Percentiles rank a stretch among this genome's conserved stretches.
phyloP scores from a whole-genome alignment of 2,329 filamentous ascomycete species.

The Parastagonospora nodorum region DNA sequence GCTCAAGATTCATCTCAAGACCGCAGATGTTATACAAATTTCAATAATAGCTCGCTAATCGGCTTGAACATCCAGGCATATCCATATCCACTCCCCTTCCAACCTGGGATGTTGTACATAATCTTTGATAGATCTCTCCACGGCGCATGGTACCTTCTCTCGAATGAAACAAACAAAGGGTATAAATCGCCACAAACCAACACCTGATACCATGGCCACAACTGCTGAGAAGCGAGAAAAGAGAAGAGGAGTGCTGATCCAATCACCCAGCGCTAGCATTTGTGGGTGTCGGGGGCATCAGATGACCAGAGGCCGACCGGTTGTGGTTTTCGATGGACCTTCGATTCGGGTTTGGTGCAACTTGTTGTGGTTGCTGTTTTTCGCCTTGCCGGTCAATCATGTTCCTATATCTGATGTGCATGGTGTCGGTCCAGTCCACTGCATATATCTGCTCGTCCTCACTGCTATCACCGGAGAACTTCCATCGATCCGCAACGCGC shows the following conservation, averaged over 20 bases:
- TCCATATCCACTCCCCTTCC: background rate
- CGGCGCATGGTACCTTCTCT: slow-evolving; percentile 12
- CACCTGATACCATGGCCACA: slow-evolving; percentile 24
- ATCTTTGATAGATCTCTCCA: slow-evolving; percentile 23
- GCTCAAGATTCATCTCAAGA: slow-evolving; percentile 1
- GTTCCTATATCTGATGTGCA: slow-evolving; percentile 63
- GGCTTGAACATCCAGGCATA: slow-evolving; percentile 17
- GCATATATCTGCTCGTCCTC: slow-evolving; percentile 76
- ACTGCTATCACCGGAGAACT: slow-evolving; percentile 84
- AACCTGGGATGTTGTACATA: slow-evolving; percentile 27
- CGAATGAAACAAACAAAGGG: slow-evolving; percentile 36
- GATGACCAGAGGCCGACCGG: slow-evolving; percentile 42
- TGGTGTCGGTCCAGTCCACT: slow-evolving; percentile 69
- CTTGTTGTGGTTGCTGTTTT: slow-evolving; percentile 39
- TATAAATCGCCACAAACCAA: slow-evolving; percentile 36
- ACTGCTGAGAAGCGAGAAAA: slow-evolving; percentile 11
- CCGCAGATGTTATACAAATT: slow-evolving; percentile 19
- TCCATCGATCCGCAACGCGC: slow-evolving; percentile 61
- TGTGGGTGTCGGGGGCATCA: slow-evolving; percentile 40
- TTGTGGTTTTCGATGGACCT: slow-evolving; percentile 43
- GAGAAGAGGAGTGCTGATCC: slow-evolving; percentile 4
- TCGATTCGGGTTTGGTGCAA: slow-evolving; percentile 28
- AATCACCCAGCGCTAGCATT: slow-evolving; percentile 19
- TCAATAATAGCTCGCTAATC: slow-evolving; percentile 18
- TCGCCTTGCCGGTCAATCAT: slow-evolving; percentile 52